A percentile compares a stretch with the other conserved stretches of the same genome.
These are phyloP conservation scores for Mycena galericulata DNA, from an alignment of 768 basidiomycete species.

Conservation along the genomic window DNA sequence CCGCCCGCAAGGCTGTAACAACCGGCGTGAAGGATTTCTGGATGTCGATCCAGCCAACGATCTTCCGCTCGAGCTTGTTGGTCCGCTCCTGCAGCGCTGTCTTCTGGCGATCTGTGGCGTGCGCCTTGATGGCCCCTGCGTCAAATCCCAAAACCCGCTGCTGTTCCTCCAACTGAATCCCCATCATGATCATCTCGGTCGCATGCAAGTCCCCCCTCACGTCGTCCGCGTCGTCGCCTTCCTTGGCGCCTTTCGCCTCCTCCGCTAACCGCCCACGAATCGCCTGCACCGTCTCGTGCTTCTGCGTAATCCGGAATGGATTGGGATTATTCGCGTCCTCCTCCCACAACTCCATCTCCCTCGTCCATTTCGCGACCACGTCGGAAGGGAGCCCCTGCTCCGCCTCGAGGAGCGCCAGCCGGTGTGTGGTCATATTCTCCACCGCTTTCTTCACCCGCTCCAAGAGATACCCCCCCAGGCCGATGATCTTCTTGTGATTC, in stretches of 20 bases:
- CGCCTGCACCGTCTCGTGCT: neutral
- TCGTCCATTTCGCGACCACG: neutral
- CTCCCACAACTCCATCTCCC: slow-evolving; percentile 13
- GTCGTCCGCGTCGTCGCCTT: neutral
- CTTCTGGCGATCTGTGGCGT: slow-evolving; percentile 17
- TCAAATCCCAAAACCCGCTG: neutral
- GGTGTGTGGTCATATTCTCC: neutral
- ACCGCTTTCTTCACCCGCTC: slow-evolving; percentile 1
- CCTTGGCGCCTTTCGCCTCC: neutral
- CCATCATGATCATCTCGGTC: neutral
- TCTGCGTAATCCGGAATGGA: neutral
- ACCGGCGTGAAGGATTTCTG: neutral
- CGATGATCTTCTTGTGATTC: slow-evolving; percentile 27
- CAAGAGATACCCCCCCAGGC: neutral
- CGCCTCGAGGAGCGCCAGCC: neutral
- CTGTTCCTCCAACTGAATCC: slow-evolving; percentile 10
- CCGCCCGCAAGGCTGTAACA: neutral
- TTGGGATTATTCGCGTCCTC: neutral
- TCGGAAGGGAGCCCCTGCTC: neutral
- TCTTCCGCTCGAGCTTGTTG: slow-evolving; percentile 38
- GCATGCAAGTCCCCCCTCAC: neutral
- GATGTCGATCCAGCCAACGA: neutral
- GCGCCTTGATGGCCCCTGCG: slow-evolving; percentile 23
- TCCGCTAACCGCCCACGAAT: neutral
- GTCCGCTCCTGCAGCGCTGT: slow-evolving; percentile 45